These are phyloP conservation scores for Dispira simplex DNA, from an alignment of 192 early-diverging fungal species.

Conservation along the genomic window DNA sequence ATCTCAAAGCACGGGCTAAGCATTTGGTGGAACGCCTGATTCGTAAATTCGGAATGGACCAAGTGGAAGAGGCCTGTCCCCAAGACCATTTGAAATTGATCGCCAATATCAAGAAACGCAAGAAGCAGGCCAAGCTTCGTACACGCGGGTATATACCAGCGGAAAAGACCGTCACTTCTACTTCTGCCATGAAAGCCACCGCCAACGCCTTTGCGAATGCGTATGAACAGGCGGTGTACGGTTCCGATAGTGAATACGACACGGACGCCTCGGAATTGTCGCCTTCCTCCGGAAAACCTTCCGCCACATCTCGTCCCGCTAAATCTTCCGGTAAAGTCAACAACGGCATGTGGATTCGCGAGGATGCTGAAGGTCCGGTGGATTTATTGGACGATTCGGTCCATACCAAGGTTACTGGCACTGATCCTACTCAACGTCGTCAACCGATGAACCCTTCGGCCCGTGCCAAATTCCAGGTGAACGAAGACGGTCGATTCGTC, in stretches of 20 bases:
- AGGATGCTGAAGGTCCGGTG: slow-evolving; percentile 51
- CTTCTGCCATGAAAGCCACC: slow-evolving; percentile 19
- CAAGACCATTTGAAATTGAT: slow-evolving; percentile 80
- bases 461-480: slow-evolving; percentile 38
- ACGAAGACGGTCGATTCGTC: slow-evolving; percentile 64
- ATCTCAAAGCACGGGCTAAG: slow-evolving; percentile 80
- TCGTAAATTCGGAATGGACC: slow-evolving; percentile 63
- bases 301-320: slow-evolving; percentile 11
- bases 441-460: slow-evolving; percentile 26
- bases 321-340: slow-evolving; percentile 8
- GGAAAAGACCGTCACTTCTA: slow-evolving; percentile 23
- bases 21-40: slow-evolving; percentile 88
- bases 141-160: too few relatives aligned
- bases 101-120: slow-evolving; percentile 81
- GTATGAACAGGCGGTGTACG: slow-evolving; percentile 84
- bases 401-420: slow-evolving; percentile 41
- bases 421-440: slow-evolving; percentile 19
- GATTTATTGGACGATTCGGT: slow-evolving; percentile 86
- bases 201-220: slow-evolving; percentile 44
- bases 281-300: background rate
- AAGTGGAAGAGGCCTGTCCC: slow-evolving; percentile 62
- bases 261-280: slow-evolving; percentile 41
- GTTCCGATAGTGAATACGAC: slow-evolving; percentile 81
- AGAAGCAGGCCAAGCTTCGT: slow-evolving; percentile 53
- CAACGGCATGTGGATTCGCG: slow-evolving; percentile 41